Conservation (phyloP, 495 filamentous ascomycete genomes). For the Aspergillus mulundensis region DNA sequence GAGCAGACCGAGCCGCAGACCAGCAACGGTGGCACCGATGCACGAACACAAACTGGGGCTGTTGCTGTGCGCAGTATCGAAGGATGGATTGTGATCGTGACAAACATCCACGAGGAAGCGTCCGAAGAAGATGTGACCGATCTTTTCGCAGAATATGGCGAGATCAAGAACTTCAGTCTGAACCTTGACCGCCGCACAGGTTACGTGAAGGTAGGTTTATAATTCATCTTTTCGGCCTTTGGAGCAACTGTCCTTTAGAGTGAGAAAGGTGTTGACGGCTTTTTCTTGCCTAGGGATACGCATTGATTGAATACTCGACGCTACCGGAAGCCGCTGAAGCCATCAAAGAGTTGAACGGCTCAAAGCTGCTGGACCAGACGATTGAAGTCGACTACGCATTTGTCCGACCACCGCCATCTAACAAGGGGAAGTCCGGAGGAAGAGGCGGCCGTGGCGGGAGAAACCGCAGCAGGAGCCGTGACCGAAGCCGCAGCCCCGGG, state of each 20-base stretch:
- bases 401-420: conserved; percentile 82
- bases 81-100: conserved; percentile 96
- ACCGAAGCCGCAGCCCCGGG: conserved; percentile 57
- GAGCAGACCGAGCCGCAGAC: conserved; percentile 43
- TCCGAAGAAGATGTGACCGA: conserved; percentile 94
- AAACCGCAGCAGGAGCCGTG: conserved; percentile 51
- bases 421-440: conserved; percentile 52
- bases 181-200: conserved; percentile 93
- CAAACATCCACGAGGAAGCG: conserved; percentile 96
- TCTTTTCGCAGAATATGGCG: conserved; percentile 90
- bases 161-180: conserved; percentile 95
- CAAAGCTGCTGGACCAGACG: conserved; percentile 88
- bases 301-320: conserved; percentile 88
- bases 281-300: conserved; percentile 65
- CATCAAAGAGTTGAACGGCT: conserved; percentile 75
- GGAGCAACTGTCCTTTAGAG: too few relatives aligned
- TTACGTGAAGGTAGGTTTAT: conserved; percentile 82
- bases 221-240: not conserved
- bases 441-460: conserved; percentile 46
- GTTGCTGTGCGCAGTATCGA: conserved; percentile 97
- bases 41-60: conserved; percentile 71
- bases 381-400: conserved; percentile 94
- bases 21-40: conserved; percentile 58
- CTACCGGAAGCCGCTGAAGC: conserved; percentile 79
- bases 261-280: conserved; percentile 14